These are phyloP conservation scores for Fusarium illudens DNA, from an alignment of 2,329 filamentous ascomycete species.

Conservation along the genomic window DNA sequence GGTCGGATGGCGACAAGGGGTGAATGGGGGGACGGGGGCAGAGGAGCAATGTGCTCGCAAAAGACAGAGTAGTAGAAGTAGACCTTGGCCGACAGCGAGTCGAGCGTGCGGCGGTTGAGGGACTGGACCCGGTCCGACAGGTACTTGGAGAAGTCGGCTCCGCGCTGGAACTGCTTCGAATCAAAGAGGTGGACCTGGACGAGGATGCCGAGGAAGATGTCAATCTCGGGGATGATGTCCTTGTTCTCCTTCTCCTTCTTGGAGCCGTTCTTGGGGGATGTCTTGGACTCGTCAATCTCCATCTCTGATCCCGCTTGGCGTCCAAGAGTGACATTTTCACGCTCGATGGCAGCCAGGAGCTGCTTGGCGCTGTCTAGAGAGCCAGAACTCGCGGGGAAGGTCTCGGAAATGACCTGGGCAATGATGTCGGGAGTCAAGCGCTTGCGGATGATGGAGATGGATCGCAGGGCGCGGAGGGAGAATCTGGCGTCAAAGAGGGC, in stretches of 20 bases:
- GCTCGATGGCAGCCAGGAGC: conserved; percentile 74
- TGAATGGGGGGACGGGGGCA: conserved; percentile 88
- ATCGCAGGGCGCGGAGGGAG: conserved; percentile 90
- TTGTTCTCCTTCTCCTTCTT: conserved; percentile 78
- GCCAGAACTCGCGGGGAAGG: conserved; percentile 69
- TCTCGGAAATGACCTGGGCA: conserved; percentile 81
- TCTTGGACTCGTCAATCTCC: conserved; percentile 74
- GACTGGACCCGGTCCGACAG: conserved; percentile 86
- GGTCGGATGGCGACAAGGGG: conserved; percentile 88
- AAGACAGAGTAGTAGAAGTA: conserved; percentile 99
- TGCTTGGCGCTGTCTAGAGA: conserved; percentile 73
- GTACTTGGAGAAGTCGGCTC: conserved; percentile 83
- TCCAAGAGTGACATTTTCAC: conserved; percentile 70
- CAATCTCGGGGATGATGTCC: conserved; percentile 85
- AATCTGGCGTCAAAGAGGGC: conserved; percentile 94
- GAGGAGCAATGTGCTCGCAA: conserved; percentile 87
- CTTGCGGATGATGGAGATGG: conserved; percentile 95
- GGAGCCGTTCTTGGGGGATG: conserved; percentile 58
- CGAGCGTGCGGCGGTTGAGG: conserved; percentile 91
- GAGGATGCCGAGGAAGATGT: conserved; percentile 87
- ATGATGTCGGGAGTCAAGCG: conserved; percentile 84
- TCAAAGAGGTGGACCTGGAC: conserved; percentile 90
- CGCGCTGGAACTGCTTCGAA: conserved; percentile 79
- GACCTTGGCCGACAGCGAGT: conserved; percentile 91
- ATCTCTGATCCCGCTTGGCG: conserved; percentile 69